Conservation (phyloP, 1,139 yeast genomes). For the Komagataea norvegica region DNA sequence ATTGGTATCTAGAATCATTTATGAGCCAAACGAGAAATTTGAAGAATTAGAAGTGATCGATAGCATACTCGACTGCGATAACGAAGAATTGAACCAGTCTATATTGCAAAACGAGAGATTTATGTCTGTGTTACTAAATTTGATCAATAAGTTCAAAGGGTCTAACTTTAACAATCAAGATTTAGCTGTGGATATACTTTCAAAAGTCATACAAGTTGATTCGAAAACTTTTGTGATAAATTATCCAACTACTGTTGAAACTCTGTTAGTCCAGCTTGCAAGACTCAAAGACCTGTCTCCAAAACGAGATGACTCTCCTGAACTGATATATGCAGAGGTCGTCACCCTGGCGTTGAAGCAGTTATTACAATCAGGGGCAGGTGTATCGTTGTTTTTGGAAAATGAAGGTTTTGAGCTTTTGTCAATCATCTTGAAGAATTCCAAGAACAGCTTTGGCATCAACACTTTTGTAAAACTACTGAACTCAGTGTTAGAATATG, state of each 20-base stretch:
- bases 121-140: conserved; percentile 1
- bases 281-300: not conserved
- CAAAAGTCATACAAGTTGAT: conserved; percentile 2
- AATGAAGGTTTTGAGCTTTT: conserved; percentile 13
- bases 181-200: conserved; percentile 1
- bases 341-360: conserved; percentile 1
- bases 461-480: conserved; percentile 3
- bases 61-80: not conserved
- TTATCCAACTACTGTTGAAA: conserved; percentile 8
- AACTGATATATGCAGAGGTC: not conserved
- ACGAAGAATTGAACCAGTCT: not conserved
- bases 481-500: conserved; percentile 8
- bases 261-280: conserved; percentile 2
- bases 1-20: not conserved
- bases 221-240: not conserved
- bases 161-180: not conserved
- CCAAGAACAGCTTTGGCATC: not conserved
- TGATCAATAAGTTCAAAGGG: conserved; percentile 3
- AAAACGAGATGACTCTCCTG: not conserved
- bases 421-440: conserved; percentile 1
- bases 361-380: not conserved
- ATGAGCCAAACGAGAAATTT: not conserved
- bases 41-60: conserved; percentile 6
- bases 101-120: conserved; percentile 4
- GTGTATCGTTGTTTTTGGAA: conserved; percentile 5